phyloP scores from a whole-genome alignment of 148 eudicot species.

The Euryodendron excelsum region DNA sequence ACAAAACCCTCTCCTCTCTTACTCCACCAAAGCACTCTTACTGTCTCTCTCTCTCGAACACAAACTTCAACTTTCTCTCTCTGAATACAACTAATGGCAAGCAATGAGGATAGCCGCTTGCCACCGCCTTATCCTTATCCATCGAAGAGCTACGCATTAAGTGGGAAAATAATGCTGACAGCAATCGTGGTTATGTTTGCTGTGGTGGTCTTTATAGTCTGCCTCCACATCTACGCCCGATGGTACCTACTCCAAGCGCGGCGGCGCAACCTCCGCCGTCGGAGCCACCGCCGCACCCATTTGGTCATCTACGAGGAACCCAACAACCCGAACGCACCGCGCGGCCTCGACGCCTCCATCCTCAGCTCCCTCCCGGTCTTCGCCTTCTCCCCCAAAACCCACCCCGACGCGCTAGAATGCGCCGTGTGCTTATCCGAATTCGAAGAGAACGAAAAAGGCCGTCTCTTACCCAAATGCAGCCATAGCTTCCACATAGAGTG shows the following conservation, averaged over 20 bases:
- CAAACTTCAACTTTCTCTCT: neutral
- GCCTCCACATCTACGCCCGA: conserved; percentile 74
- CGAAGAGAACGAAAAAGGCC: conserved; percentile 55
- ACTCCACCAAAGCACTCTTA: neutral
- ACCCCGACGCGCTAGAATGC: conserved; percentile 41
- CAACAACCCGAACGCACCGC: conserved; percentile 14
- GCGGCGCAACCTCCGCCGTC: conserved; percentile 40
- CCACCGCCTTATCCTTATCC: neutral
- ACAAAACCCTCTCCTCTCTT: neutral
- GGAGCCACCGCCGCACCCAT: conserved; percentile 48
- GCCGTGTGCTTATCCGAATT: conserved; percentile 93
- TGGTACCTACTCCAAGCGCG: conserved; percentile 69
- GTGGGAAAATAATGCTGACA: conserved; percentile 79
- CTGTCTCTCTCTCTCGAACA: neutral
- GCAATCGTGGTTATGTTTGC: conserved; percentile 66
- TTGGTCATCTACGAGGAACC: conserved; percentile 63
- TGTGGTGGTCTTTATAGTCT: conserved; percentile 59
- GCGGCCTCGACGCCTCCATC: conserved; percentile 60
- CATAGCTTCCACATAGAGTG: conserved; percentile 73
- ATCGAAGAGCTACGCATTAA: conserved; percentile 45
- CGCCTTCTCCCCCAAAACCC: conserved; percentile 8
- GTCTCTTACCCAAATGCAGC: conserved; percentile 66
- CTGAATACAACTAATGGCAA: neutral
- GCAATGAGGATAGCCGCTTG: neutral
- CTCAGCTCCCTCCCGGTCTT: conserved; percentile 59